These are phyloP conservation scores for Mrakia hoshinonis DNA, from an alignment of 768 basidiomycete genomes.

Conservation along the genomic window DNA sequence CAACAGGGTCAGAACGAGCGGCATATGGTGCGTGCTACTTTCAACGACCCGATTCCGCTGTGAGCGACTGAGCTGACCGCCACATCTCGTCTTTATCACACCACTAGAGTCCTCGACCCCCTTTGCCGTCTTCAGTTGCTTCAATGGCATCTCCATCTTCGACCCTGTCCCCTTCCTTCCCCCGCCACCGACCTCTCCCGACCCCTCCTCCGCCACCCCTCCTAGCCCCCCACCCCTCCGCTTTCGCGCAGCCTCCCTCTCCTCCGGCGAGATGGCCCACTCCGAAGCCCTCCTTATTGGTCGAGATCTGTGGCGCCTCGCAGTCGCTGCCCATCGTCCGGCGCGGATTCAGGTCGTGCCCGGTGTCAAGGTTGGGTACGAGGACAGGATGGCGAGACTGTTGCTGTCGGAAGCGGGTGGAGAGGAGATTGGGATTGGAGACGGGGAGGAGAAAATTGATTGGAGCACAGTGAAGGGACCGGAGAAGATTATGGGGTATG, in stretches of 20 bases:
- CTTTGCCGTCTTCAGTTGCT: constrained; percentile 5
- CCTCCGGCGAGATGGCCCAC: not conserved
- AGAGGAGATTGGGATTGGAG: not conserved
- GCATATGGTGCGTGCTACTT: not conserved
- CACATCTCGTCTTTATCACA: too few relatives aligned
- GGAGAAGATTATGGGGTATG: not conserved
- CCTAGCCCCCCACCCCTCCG: not conserved
- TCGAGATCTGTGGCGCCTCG: constrained; percentile 5
- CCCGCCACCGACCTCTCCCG: not conserved
- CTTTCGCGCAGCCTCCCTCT: not conserved
- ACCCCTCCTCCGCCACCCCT: not conserved
- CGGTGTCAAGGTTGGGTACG: not conserved
- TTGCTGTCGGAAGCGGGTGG: not conserved
- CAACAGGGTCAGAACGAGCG: constrained; percentile 29
- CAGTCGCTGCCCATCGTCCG: not conserved
- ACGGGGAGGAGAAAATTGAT: not conserved
- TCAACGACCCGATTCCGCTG: too few relatives aligned
- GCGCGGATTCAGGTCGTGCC: constrained; percentile 12
- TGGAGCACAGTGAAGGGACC: not conserved
- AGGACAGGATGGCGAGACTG: not conserved
- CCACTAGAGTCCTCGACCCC: not conserved
- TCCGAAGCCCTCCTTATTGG: constrained; percentile 7
- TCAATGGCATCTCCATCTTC: constrained; percentile 13
- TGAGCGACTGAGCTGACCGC: too few relatives aligned
- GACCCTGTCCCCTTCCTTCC: not conserved